Evolutionary conservation across 176 grass and related monocot genomes (phyloP), one percentile per base, ranked within the genome.

Genomic region (Stipa capillata): DNA sequence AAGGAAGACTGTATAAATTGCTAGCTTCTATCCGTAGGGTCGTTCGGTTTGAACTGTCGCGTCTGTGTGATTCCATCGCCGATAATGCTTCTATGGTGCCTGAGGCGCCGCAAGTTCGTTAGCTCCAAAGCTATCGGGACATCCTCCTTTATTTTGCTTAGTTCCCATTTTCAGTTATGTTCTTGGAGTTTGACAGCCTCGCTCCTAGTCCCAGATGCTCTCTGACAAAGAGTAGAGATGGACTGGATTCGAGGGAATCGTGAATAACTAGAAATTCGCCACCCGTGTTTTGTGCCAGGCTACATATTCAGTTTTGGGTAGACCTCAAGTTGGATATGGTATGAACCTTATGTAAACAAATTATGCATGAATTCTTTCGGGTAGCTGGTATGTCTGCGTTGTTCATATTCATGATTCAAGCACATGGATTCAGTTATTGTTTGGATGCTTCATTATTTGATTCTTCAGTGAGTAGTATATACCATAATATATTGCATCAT

Each of bases 1-100:
- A 79, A 84, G 76, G 76, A 83, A 45, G 33, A 41, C 20, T 32
- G 41, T 68, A 84, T 69, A 80, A 81, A 75, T 68, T 71, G 77
- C 33, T 85, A 62, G 60, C 82, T 80, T 68, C 37, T 81, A 11
- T 76, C 23, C 49, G 20, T 79, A 53, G 86, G 69, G 33, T n/a
- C 0, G 7, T 42, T 48, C 21, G 7, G 65, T 54, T 70, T n/a
- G 6, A 81, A 59, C 56, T 48, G 69, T 36, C 31, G 1, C 25
- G 18, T 68, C 8, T 75, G 17, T 24, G 49, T 48, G 57, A 55
- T 49, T 69, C 48, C 12, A n/a, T 57, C 57, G 48, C 74, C 48
- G 2, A 73, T 66, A 74, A 72, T 83, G 80, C 47, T 55, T 74
- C 75, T 65, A 35, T 49, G 74, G 76, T 86, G 69, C 77, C 78